Percentiles rank a stretch among this genome's conserved stretches.
phyloP scores from a whole-genome alignment of 805 yeast species.

The Jamesozyma piceae region DNA sequence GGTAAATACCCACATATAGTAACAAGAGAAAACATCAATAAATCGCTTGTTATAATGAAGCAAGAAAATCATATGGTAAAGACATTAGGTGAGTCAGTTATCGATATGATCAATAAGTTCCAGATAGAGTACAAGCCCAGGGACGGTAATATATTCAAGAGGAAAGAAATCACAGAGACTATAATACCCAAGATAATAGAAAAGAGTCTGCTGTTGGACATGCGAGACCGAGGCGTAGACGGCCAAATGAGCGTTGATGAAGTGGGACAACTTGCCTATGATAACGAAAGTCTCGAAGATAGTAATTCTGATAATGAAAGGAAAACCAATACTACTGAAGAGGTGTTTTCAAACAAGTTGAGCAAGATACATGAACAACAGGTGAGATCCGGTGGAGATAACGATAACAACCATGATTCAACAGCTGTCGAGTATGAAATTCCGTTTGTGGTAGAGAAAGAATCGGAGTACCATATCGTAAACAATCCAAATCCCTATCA shows the following conservation, averaged over 20 bases:
- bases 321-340: neutral
- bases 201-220: neutral
- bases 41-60: slow-evolving; percentile 7
- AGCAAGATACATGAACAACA: neutral
- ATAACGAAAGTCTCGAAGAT: neutral
- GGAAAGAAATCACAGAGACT: neutral
- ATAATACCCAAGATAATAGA: slow-evolving; percentile 5
- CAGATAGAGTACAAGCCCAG: slow-evolving; percentile 11
- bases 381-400: neutral
- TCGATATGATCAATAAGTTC: slow-evolving; percentile 17
- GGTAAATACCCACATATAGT: slow-evolving; percentile 15
- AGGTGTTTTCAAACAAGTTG: neutral
- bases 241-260: neutral
- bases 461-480: neutral
- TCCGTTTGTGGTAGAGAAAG: neutral
- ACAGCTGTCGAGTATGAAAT: neutral
- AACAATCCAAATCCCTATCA: neutral
- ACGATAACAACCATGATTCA: neutral
- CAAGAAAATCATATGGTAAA: neutral
- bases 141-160: slow-evolving; percentile 18
- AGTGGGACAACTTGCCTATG: neutral
- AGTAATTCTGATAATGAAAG: neutral
- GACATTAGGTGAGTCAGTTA: slow-evolving; percentile 7
- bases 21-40: slow-evolving; percentile 11
- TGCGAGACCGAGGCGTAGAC: neutral